Evolutionary conservation across 2,329 filamentous ascomycete genomes (phyloP).

Genomic region (Monilinia fructigena): DNA sequence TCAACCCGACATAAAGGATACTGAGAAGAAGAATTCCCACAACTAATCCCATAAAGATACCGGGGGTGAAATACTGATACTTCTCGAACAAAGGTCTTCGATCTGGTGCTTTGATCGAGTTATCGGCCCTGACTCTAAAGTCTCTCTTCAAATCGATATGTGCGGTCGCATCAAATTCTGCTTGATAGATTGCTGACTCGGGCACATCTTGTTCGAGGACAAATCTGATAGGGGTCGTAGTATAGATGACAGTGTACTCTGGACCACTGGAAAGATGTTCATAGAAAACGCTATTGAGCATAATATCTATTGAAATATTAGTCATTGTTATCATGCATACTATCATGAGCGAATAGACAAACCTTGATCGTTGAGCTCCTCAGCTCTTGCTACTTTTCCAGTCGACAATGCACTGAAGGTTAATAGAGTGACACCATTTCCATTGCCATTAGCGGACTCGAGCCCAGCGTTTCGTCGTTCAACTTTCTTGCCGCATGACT

Average conservation of each 20-base stretch:
- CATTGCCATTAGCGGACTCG: conserved; percentile 45
- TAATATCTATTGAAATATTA: conserved; percentile 31
- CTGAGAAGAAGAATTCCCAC: conserved; percentile 68
- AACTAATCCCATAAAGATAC: conserved; percentile 84
- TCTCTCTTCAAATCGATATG: conserved; percentile 73
- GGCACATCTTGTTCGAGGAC: conserved; percentile 3
- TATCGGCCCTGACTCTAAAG: conserved; percentile 40
- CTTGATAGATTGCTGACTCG: conserved; percentile 53
- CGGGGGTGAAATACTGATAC: conserved; percentile 91
- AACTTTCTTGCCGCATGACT: conserved; percentile 45
- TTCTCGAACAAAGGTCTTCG: conserved; percentile 73
- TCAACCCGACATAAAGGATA: conserved; percentile 77
- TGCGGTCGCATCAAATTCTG: conserved; percentile 59
- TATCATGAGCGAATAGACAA: conserved; percentile 9
- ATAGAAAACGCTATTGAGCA: conserved; percentile 39
- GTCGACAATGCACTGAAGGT: background rate
- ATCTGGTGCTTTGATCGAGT: conserved; percentile 46
- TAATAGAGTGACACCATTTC: background rate
- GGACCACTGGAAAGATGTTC: conserved; percentile 35
- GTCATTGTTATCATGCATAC: background rate
- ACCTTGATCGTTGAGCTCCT: conserved; percentile 51
- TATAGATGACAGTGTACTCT: conserved; percentile 74
- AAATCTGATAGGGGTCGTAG: conserved; percentile 54
- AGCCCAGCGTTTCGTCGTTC: conserved; percentile 36
- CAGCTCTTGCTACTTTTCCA: conserved; percentile 42